Evolutionary conservation across 768 basidiomycete species (phyloP).

Genomic region (Tulasnella sp.): DNA sequence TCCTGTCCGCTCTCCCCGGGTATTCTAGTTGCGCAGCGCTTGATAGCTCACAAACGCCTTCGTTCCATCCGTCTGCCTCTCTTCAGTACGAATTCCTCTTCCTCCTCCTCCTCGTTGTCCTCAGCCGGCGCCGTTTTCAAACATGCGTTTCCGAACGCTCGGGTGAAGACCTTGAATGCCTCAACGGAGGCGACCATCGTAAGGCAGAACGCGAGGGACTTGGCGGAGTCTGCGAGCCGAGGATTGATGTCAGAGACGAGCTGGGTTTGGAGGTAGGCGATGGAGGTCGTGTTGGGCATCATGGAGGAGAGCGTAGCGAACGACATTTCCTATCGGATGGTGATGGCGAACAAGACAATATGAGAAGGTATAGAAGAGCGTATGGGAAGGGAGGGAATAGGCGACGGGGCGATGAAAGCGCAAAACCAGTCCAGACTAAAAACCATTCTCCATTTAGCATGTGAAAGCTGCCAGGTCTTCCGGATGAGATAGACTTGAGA

Average conservation of each 20-base stretch:
- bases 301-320: neutral
- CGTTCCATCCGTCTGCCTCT: neutral
- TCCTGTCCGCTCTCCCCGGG: no score
- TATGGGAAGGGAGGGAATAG: no score
- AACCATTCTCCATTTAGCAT: no score
- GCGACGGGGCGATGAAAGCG: no score
- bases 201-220: neutral
- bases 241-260: neutral
- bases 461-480: no score
- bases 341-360: no score
- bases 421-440: no score
- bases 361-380: no score
- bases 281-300: neutral
- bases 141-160: neutral
- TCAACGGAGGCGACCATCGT: neutral
- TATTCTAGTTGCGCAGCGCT: neutral
- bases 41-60: neutral
- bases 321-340: no score
- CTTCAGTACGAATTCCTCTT: neutral
- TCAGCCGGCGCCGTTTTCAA: neutral
- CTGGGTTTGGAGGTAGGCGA: neutral
- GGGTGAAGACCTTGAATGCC: neutral
- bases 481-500: no score
- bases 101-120: neutral
- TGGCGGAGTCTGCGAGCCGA: neutral